A percentile compares a stretch with the other conserved stretches of the same genome.
phyloP scores from a whole-genome alignment of 2,329 filamentous ascomycete species.

The Botryotinia convoluta region DNA sequence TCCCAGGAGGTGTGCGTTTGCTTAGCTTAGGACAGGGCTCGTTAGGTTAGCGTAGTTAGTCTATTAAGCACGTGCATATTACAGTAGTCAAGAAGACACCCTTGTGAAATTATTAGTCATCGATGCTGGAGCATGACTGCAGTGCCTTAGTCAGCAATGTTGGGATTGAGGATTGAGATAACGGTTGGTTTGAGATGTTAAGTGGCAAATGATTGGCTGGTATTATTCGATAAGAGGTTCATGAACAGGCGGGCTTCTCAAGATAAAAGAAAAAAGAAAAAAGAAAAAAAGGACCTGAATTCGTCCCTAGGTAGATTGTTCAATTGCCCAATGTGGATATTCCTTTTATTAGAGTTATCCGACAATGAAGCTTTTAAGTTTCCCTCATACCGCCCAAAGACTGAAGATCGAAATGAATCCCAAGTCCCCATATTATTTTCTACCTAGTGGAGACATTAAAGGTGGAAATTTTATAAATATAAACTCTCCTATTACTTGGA shows the following conservation, averaged over 20 bases:
- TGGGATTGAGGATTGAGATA: not conserved
- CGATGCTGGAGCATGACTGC: not conserved
- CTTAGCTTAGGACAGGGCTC: not conserved
- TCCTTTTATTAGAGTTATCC: not conserved
- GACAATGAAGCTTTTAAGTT: not conserved
- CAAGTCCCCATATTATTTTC: constrained; percentile 10
- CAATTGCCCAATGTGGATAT: constrained; percentile 2
- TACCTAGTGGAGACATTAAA: constrained; percentile 7
- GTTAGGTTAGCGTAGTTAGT: not conserved
- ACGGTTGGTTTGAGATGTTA: not conserved
- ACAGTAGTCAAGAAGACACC: not conserved
- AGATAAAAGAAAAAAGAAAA: not conserved
- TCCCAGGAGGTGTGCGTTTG: not conserved
- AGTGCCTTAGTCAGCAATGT: not conserved
- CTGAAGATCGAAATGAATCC: not conserved
- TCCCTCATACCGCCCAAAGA: not conserved
- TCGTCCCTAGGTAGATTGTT: not conserved
- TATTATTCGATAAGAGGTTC: not conserved
- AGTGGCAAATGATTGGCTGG: not conserved
- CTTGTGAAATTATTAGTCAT: not conserved
- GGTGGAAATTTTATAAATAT: not conserved
- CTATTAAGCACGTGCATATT: not conserved
- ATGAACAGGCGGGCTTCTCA: not conserved
- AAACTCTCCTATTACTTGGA: not conserved
- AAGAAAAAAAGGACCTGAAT: not conserved